Evolutionary conservation across 2,329 filamentous ascomycete genomes (phyloP), one percentile per base, ranked within the genome.

Genomic region (Leptosphaerulina australis): DNA sequence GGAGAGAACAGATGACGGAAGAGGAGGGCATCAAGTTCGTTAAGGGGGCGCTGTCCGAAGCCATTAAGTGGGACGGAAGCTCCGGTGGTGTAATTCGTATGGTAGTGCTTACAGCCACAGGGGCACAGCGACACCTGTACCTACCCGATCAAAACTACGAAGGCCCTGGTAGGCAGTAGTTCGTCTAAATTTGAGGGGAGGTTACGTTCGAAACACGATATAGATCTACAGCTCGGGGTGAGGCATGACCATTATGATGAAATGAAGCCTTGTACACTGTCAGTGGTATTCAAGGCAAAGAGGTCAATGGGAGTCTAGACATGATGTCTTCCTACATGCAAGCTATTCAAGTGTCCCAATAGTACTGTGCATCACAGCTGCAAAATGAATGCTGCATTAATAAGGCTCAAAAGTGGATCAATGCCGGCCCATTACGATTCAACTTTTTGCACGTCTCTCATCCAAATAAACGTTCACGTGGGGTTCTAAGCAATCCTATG

Each of bases 11-110:
- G 60, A 97, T 99, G 92, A 90, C 88, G 44, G 91, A 97, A 80
- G 82, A 85, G 46, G 92, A 96, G 56, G 94, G 94, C 1, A 86
- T 99, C 59, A 77, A 86, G 30, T 99, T 99, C 68, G 94, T 99
- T 73, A 97, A 96, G 79, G 88, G 86, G 37, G 87, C 94, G 24
- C 79, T 99, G 70, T 81, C 85, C 68, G 93, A 99, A 81, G 94
- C 94, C 12, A 97, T 99, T 83, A 96, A 96, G 79, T 99, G 94
- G 94, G 94, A 99, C 73, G 94, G 94, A 59, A 97, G 92, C 80
- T 97, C 94, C 3, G 94, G 94, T 61, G 94, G 94, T 78, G 94
- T 99, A 53, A 99, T 99, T 69, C 86, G 94, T 64, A 91, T 99
- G 90, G 93, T 97, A 56, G 94, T 99, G 52, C 78, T 99, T 76